phyloP scores from a whole-genome alignment of 192 early-diverging fungal species.

The Geosiphon pyriformis region DNA sequence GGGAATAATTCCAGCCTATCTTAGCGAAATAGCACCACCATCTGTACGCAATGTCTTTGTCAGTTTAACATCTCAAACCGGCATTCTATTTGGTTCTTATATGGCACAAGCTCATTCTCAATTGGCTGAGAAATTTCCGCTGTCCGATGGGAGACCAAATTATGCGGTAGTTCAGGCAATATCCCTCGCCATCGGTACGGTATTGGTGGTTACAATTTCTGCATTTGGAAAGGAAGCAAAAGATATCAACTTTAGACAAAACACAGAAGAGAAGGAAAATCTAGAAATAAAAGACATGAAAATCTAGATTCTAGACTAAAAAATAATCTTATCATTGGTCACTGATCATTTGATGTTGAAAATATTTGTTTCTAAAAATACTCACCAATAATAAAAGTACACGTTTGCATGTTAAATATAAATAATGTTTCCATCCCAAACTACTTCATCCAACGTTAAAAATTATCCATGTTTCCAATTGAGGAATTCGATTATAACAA shows the following conservation, averaged over 20 bases:
- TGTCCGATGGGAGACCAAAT: constrained; percentile 32
- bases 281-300: too few relatives aligned
- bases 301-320: too few relatives aligned
- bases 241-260: constrained; percentile 42
- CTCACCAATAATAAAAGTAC: too few relatives aligned
- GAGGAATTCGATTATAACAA: constrained; percentile 10
- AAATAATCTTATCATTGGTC: too few relatives aligned
- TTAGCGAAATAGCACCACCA: constrained; percentile 64
- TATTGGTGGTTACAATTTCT: constrained; percentile 37
- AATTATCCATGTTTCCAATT: too few relatives aligned
- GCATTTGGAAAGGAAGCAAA: constrained; percentile 54
- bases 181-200: constrained; percentile 43
- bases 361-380: too few relatives aligned
- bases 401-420: too few relatives aligned
- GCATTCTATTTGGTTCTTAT: constrained; percentile 59
- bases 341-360: too few relatives aligned
- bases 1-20: constrained; percentile 64
- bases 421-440: too few relatives aligned
- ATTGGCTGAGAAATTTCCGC: constrained; percentile 30
- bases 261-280: constrained; percentile 6
- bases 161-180: constrained; percentile 55
- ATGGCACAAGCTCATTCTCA: constrained; percentile 52
- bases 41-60: constrained; percentile 63
- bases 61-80: constrained; percentile 70
- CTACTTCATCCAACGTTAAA: too few relatives aligned